Evolutionary conservation across 805 yeast species (phyloP).

Genomic region (Metschnikowia arizonensis): DNA sequence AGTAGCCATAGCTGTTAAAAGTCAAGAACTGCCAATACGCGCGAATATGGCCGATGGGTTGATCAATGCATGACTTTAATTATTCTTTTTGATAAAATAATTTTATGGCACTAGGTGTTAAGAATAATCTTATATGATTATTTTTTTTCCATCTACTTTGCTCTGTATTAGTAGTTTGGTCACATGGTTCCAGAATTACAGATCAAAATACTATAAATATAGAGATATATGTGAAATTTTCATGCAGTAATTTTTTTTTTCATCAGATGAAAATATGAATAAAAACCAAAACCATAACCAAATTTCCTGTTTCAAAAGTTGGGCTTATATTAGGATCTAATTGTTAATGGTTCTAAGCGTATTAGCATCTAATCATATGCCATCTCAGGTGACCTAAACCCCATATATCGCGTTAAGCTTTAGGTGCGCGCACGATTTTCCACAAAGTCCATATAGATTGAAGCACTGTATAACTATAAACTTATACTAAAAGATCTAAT

Average conservation of each 20-base stretch:
- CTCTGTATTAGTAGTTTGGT: background rate
- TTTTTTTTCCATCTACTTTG: background rate
- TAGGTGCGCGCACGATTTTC: constrained; percentile 6
- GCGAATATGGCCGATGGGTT: background rate
- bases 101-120: too few relatives aligned
- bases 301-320: background rate
- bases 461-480: background rate
- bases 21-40: too few relatives aligned
- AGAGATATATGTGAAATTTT: too few relatives aligned
- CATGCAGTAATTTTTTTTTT: too few relatives aligned
- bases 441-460: constrained; percentile 1
- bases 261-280: too few relatives aligned
- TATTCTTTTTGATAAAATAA: too few relatives aligned
- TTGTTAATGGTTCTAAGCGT: background rate
- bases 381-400: background rate
- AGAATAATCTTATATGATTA: too few relatives aligned
- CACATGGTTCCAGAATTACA: background rate
- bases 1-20: constrained; percentile 1
- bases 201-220: background rate
- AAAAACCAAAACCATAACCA: too few relatives aligned
- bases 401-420: background rate
- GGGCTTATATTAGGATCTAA: background rate
- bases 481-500: background rate
- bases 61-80: too few relatives aligned
- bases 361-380: background rate